Base-by-base conservation (phyloP, 768 basidiomycete species). In the Favolaschia claudopus region DNA sequence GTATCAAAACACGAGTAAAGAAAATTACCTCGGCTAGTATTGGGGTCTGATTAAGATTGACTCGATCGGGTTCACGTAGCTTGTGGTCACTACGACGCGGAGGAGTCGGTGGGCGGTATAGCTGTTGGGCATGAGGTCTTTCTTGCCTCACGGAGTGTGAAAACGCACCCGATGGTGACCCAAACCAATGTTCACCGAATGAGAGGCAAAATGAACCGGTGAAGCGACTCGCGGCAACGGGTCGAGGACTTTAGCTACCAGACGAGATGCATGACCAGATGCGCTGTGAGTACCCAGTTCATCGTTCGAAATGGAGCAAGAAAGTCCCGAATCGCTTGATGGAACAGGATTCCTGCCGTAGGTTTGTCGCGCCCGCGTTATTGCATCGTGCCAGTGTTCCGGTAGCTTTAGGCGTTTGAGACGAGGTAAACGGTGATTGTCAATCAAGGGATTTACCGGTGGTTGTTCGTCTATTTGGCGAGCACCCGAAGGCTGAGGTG, bases 91-190 rank as follows among this genome's bases (percentile, higher is more conserved):
- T 37, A 10, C 40, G 48, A 48, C 63, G 63, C 27, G 63, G 63
- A 3, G 63, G 63, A 3, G 63, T 64, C 22, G 63, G 63, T 8
- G 63, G 63, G 20, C 63, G 63, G 45, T 64, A 64, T 33, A 50
- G 27, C 58, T 64, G 28, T 10, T 12, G 31, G 19, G 12, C 5
- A n/a, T 59, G 13, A 37, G 24, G 19, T 38, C 7, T 2, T 19
- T 12, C 9, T 31, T 14, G 20, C 7, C 19, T 14, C 14, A 36
- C 25, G 29, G 39, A 20, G 14, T 8, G 12, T 7, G 13, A 22
- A 17, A 8, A 39, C 54, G 19, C 20, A 64, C 62, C 19, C 25
- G 54, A 39, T 55, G 54, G 27, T 51, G 53, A 9, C 27, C 29
- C 32, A 29, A 38, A 29, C 44, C 22, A 34, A 40, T 24, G 20